Evolutionary conservation across 148 eudicot genomes (phyloP).

Genomic region (Vaccinium corymbosum): DNA sequence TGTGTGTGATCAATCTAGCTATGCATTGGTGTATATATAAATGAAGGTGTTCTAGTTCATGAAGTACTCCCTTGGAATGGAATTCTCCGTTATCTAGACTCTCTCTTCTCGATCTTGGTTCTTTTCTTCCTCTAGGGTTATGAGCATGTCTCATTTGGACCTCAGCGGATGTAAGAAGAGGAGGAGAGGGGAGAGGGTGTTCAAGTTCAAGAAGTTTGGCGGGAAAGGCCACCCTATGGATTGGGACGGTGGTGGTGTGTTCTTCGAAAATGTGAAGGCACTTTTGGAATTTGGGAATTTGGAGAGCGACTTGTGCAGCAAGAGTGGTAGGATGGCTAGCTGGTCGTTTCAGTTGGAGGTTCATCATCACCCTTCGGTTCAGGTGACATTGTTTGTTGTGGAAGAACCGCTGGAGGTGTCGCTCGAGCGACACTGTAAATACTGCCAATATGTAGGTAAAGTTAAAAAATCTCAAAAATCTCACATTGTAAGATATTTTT

Average conservation of each 20-base stretch:
- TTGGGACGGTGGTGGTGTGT: constrained; percentile 42
- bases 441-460: constrained; percentile 81
- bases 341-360: constrained; percentile 93
- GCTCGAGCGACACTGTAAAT: constrained; percentile 52
- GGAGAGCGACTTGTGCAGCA: constrained; percentile 41
- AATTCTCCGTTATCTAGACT: neutral
- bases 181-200: constrained; percentile 64
- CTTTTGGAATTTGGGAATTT: constrained; percentile 65
- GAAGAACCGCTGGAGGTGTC: constrained; percentile 73
- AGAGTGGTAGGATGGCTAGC: constrained; percentile 29
- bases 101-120: neutral
- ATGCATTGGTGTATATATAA: neutral
- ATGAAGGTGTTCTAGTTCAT: constrained; percentile 10
- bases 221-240: constrained; percentile 69
- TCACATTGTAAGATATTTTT: neutral
- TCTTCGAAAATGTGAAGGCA: constrained; percentile 55
- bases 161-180: constrained; percentile 54
- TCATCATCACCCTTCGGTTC: constrained; percentile 60
- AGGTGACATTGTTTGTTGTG: constrained; percentile 60
- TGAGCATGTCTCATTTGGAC: constrained; percentile 28
- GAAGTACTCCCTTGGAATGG: constrained; percentile 5
- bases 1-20: constrained; percentile 47
- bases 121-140: neutral
- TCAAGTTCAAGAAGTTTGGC: constrained; percentile 72
- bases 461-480: neutral